A percentile compares a stretch with the other conserved stretches of the same genome.
Evolutionary conservation across 1,139 yeast genomes (phyloP).

Genomic region (Debaryomyces robertsiae): DNA sequence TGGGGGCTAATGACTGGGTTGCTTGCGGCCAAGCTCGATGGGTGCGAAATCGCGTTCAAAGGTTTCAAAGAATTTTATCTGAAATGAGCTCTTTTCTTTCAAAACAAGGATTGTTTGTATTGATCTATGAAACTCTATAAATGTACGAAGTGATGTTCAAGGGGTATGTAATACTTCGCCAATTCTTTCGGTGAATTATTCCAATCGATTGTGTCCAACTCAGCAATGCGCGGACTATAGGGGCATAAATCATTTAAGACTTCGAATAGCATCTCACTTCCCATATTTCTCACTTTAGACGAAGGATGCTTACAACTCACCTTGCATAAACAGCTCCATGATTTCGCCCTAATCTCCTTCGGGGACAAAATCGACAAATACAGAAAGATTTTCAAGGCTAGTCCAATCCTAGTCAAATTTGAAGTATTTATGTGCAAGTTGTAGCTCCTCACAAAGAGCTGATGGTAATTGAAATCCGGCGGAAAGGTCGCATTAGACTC

Average conservation of each 20-base stretch:
- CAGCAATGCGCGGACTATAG: conserved; percentile 10
- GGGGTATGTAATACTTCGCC: conserved; percentile 1
- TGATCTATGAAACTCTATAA: conserved; percentile 2
- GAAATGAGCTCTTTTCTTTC: not conserved
- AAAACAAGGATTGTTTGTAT: no score
- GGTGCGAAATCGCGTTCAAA: not conserved
- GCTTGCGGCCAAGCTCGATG: no score
- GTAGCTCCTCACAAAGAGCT: conserved; percentile 54
- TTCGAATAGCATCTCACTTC: conserved; percentile 39
- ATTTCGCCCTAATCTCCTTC: conserved; percentile 14
- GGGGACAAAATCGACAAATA: conserved; percentile 22
- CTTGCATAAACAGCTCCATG: conserved; percentile 31
- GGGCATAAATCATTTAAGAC: conserved; percentile 25
- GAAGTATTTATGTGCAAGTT: conserved; percentile 56
- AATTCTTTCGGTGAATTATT: conserved; percentile 11
- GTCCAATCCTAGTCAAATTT: conserved; percentile 33
- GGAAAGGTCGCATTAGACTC: conserved; percentile 41
- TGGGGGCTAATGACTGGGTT: no score
- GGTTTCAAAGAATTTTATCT: no score
- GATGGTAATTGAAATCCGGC: conserved; percentile 33
- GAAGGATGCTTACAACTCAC: conserved; percentile 34
- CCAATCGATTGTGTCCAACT: conserved; percentile 27
- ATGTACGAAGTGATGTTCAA: conserved; percentile 9
- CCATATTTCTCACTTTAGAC: conserved; percentile 28
- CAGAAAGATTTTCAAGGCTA: conserved; percentile 41